Conservation (phyloP, 2,329 filamentous ascomycete genomes). For the Aspergillus sp. region DNA sequence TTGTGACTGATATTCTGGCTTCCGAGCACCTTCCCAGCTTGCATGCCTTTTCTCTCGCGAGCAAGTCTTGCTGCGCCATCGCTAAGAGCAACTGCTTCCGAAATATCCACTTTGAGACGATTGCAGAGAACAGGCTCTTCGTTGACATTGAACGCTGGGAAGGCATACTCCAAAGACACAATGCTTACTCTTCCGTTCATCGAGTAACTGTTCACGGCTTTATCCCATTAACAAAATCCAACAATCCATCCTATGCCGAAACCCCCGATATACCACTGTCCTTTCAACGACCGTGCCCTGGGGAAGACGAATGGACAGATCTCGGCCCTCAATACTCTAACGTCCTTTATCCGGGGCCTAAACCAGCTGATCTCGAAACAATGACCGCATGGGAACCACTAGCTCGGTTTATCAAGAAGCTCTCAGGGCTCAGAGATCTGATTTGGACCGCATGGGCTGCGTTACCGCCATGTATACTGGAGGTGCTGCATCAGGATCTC, state of each 20-base stretch:
- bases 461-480: conserved; percentile 1
- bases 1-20: not conserved
- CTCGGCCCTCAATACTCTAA: not conserved
- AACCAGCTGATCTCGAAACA: not conserved
- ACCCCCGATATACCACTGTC: not conserved
- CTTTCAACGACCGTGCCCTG: not conserved
- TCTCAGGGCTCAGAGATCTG: not conserved
- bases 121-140: not conserved
- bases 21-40: conserved; percentile 1
- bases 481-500: not conserved
- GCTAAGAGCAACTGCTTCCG: not conserved
- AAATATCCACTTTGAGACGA: not conserved
- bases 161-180: conserved; percentile 2
- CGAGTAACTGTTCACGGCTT: not conserved
- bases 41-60: conserved; percentile 2
- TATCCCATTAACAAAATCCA: not conserved
- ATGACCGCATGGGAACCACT: not conserved
- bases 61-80: conserved; percentile 1
- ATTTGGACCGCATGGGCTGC: not conserved
- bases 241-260: not conserved
- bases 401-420: conserved; percentile 1
- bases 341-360: not conserved
- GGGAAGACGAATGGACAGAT: conserved; percentile 3
- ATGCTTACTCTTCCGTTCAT: conserved; percentile 1
- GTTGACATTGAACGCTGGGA: not conserved